Base-by-base conservation (phyloP, 2,329 filamentous ascomycete species). In the Ophiostoma sp. region DNA sequence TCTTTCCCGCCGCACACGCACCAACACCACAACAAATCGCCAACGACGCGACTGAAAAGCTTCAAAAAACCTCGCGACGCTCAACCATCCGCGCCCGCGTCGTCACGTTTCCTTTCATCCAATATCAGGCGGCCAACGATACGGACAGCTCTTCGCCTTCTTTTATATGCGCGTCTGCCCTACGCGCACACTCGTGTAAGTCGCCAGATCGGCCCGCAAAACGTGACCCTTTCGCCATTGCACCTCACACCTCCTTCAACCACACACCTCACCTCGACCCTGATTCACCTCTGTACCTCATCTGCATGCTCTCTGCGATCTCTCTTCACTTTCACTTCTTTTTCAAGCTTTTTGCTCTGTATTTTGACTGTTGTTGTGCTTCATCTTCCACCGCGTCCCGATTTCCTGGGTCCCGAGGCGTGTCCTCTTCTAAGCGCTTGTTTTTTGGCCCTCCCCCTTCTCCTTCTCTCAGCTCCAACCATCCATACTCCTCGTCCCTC, bases 151-250 rank as follows among this genome's bases (percentile, higher is more conserved):
- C 9, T 45, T 9, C 17, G 28, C 63, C 33, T 45, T 63, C 39
- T n/a, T 68, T 72, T 72, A n/a, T 19, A 69, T 39, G 28, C 72
- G 69, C 69, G 61, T 64, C 55, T 50, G 63, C 19, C 28, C 33
- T 39, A 45, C 72, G 72, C 69, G 72, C 69, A 48, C 25, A 4
- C 31, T 64, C 72, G 72, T 74, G 72, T 74, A 74, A 74, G 72
- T 73, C 69, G 39, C 50, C 48, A 59, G 36, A 52, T 36, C 69
- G 31, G 15, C 48, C n/a, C 39, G 45, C 36, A 64, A 55, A 45
- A 31, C 52, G 42, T 68, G 69, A 12, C 25, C 52, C 12, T n/a
- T 39, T 19, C 28, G 42, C 42, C 33, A 55, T 36, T 69, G 8
- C 12, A 28, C 28, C 8, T 31, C 33, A 25, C 19, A 19, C 25